Percentiles rank a stretch among this genome's conserved stretches.
phyloP scores from a whole-genome alignment of 2,329 filamentous ascomycete genomes.

The Penicillium crustosum region DNA sequence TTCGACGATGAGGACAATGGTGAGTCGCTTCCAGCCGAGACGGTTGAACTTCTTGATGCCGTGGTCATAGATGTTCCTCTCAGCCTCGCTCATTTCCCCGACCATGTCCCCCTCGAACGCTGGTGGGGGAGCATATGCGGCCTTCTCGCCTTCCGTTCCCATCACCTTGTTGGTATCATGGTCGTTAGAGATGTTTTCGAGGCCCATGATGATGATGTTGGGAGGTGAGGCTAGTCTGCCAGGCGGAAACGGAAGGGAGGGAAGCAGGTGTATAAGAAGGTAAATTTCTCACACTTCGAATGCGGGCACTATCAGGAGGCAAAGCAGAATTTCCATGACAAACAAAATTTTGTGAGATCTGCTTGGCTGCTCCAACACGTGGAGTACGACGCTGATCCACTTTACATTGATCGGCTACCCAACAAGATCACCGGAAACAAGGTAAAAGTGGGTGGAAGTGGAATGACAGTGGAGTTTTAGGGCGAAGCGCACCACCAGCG shows the following conservation, averaged over 20 bases:
- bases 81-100: constrained; percentile 15
- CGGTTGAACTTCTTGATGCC: constrained; percentile 17
- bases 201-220: constrained; percentile 21
- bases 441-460: background rate
- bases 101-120: constrained; percentile 13
- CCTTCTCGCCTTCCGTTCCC: constrained; percentile 17
- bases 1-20: constrained; percentile 50
- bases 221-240: background rate
- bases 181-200: constrained; percentile 19
- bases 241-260: background rate
- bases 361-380: constrained; percentile 20
- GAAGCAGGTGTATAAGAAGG: constrained; percentile 11
- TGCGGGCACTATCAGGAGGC: constrained; percentile 20
- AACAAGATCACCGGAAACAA: constrained; percentile 17
- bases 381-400: constrained; percentile 27
- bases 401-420: constrained; percentile 8
- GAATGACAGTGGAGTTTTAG: background rate
- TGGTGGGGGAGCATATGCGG: constrained; percentile 15
- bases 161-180: constrained; percentile 17
- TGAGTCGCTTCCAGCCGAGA: constrained; percentile 52
- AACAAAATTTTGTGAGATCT: constrained; percentile 8
- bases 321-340: constrained; percentile 16
- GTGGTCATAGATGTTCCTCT: constrained; percentile 12
- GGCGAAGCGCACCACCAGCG: constrained; percentile 5
- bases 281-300: constrained; percentile 6